Evolutionary conservation across 257 asterid species (phyloP).

Genomic region (Solanum commersonii): DNA sequence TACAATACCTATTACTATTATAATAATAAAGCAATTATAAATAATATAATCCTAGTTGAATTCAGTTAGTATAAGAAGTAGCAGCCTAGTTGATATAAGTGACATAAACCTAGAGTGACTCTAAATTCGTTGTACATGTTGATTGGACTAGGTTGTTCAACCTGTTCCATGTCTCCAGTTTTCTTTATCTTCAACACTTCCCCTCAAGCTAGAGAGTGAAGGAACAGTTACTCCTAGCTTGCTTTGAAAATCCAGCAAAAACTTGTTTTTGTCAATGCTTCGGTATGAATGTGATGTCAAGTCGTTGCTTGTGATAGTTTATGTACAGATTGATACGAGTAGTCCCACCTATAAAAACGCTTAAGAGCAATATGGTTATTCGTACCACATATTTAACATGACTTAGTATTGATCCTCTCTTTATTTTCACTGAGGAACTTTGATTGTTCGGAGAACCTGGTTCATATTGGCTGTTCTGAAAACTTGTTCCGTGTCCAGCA

Average conservation of each 20-base stretch:
- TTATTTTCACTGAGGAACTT: neutral
- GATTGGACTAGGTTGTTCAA: no score
- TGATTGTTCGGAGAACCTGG: neutral
- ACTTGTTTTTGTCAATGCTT: neutral
- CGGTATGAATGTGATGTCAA: neutral
- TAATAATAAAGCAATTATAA: no score
- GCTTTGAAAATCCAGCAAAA: neutral
- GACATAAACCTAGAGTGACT: no score
- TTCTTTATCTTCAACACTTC: no score
- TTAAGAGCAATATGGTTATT: neutral
- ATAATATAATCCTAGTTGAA: no score
- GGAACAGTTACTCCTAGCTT: neutral
- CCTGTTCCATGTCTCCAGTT: no score
- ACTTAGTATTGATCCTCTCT: no score
- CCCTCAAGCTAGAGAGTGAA: neutral
- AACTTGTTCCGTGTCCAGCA: neutral
- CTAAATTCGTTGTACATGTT: no score
- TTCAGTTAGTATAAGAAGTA: no score
- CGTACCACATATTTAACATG: neutral
- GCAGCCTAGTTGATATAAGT: no score
- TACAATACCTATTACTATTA: no score
- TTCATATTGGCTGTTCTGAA: no score
- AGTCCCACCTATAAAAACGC: neutral
- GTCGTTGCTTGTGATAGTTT: neutral
- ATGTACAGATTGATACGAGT: neutral